A percentile compares a stretch with the other conserved stretches of the same genome.
Conservation (phyloP, 192 early-diverging fungal genomes). For the Rhizoclosmatium globosum region DNA sequence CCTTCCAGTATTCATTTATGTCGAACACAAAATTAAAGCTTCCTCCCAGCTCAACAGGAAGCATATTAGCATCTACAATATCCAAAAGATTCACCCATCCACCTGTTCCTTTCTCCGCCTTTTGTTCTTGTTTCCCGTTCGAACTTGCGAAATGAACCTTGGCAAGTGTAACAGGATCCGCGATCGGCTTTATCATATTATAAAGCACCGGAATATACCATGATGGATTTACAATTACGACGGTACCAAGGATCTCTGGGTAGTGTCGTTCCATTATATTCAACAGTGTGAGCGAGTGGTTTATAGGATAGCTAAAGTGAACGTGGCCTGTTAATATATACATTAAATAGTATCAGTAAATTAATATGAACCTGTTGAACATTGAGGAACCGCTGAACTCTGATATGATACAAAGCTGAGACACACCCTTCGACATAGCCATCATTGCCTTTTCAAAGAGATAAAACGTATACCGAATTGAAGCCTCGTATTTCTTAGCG, state of each 20-base stretch:
- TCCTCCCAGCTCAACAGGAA: conserved; percentile 79
- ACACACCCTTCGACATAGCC: conserved; percentile 76
- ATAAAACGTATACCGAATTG: conserved; percentile 83
- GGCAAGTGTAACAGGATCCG: conserved; percentile 85
- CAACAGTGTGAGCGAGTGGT: too few relatives aligned
- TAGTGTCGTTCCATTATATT: conserved; percentile 9
- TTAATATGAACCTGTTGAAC: too few relatives aligned
- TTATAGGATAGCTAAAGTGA: too few relatives aligned
- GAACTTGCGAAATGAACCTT: conserved; percentile 65
- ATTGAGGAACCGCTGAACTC: conserved; percentile 81
- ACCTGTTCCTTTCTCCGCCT: conserved; percentile 8
- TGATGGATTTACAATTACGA: conserved; percentile 73
- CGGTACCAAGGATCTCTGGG: conserved; percentile 35
- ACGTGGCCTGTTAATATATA: too few relatives aligned
- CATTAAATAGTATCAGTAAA: too few relatives aligned
- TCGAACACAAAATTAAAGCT: conserved; percentile 70
- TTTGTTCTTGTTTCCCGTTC: conserved; percentile 2
- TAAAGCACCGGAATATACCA: conserved; percentile 87
- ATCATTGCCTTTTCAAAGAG: conserved; percentile 78
- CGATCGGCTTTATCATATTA: conserved; percentile 78
- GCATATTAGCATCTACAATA: conserved; percentile 57
- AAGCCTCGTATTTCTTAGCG: conserved; percentile 45
- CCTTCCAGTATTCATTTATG: conserved; percentile 73
- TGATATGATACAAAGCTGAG: conserved; percentile 78
- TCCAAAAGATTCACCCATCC: conserved; percentile 61